Evolutionary conservation across 75 land plant species (phyloP).

Genomic region (Pinus albicaulis): DNA sequence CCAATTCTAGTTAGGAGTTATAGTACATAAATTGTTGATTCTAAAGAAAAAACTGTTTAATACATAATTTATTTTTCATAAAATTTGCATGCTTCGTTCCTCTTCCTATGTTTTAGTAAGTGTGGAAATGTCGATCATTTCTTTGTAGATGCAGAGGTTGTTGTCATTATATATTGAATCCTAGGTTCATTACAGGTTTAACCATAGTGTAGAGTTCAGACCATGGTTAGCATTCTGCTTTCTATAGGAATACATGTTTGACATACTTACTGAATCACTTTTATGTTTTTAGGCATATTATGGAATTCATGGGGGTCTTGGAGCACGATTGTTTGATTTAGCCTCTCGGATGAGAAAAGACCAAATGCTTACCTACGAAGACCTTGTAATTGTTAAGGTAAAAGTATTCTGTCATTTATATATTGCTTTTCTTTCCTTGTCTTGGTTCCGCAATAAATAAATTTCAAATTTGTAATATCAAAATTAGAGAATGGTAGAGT

Average conservation of each 20-base stretch:
- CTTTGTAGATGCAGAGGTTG: background rate
- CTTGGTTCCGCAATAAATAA: background rate
- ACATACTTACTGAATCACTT: background rate
- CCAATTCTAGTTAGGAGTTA: background rate
- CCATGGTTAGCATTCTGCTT: background rate
- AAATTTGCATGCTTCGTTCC: too few relatives aligned
- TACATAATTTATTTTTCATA: too few relatives aligned
- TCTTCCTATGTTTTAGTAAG: too few relatives aligned
- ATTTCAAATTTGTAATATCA: background rate
- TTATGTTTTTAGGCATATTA: conserved; percentile 44
- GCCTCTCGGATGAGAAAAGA: conserved; percentile 50
- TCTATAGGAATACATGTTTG: background rate
- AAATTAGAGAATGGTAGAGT: background rate
- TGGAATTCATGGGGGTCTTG: conserved; percentile 73
- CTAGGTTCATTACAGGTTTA: background rate
- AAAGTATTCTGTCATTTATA: background rate
- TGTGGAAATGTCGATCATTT: background rate
- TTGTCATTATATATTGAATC: background rate
- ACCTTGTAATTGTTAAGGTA: conserved; percentile 86
- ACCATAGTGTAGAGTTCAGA: background rate
- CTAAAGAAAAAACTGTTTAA: too few relatives aligned
- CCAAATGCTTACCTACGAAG: conserved; percentile 62
- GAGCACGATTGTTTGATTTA: conserved; percentile 62
- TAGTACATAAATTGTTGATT: background rate
- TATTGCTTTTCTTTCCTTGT: background rate